These are phyloP conservation scores for Nitzschia putrida DNA, from an alignment of 108 stramenopile species.

Conservation along the genomic window DNA sequence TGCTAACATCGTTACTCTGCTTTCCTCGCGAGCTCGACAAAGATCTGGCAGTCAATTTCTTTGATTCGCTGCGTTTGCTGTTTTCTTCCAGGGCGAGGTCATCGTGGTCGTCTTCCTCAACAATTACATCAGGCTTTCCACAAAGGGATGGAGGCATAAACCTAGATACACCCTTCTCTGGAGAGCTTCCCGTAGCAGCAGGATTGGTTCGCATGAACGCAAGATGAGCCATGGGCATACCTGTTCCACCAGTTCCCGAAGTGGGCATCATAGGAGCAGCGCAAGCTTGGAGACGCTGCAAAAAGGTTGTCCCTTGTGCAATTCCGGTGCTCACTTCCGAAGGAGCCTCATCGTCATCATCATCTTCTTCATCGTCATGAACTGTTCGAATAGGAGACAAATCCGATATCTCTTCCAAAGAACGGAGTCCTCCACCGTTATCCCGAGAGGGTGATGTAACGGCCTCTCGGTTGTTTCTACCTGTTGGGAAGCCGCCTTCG, in stretches of 20 bases:
- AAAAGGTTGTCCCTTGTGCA: constrained; percentile 45
- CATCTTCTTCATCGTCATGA: constrained; percentile 45
- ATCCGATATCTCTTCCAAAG: constrained; percentile 43
- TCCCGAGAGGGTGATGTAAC: constrained; percentile 1
- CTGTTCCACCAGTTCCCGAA: constrained; percentile 6
- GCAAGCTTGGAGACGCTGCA: constrained; percentile 57
- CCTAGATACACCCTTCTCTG: constrained; percentile 22
- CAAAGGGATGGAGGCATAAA: constrained; percentile 52
- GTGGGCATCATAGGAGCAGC: constrained; percentile 54
- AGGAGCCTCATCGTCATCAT: constrained; percentile 35
- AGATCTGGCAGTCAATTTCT: constrained; percentile 7
- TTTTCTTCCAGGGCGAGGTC: constrained; percentile 1
- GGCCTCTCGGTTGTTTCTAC: constrained; percentile 1
- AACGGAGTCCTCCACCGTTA: not conserved
- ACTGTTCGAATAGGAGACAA: constrained; percentile 44
- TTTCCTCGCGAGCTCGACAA: constrained; percentile 17
- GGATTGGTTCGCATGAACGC: constrained; percentile 64
- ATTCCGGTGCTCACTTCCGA: constrained; percentile 55
- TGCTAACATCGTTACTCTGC: constrained; percentile 31
- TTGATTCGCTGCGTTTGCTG: not conserved
- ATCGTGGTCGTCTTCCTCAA: constrained; percentile 40
- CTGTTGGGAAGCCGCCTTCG: constrained; percentile 9
- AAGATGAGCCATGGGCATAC: constrained; percentile 62
- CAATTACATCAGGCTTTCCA: constrained; percentile 65
- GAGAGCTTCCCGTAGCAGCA: not conserved